phyloP scores from a whole-genome alignment of 2,329 filamentous ascomycete genomes.

The Sphaceloma murrayae region DNA sequence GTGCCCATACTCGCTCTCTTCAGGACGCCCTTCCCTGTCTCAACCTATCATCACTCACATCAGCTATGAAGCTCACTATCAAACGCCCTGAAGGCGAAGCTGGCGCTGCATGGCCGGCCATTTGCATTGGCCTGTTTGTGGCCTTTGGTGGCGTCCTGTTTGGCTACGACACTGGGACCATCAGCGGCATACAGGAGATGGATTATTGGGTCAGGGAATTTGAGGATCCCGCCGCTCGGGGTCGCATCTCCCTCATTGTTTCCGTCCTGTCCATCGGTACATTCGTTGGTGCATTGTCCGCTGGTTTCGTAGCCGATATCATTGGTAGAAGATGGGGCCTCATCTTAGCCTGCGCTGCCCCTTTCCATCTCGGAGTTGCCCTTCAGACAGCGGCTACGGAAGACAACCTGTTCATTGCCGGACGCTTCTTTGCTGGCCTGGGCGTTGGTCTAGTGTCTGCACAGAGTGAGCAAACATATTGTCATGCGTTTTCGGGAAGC shows the following conservation, averaged over 20 bases:
- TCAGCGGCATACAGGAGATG: conserved; percentile 19
- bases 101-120: conserved; percentile 36
- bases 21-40: background rate
- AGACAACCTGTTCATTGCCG: conserved; percentile 19
- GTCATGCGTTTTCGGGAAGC: conserved; percentile 40
- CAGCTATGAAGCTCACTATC: conserved; percentile 32
- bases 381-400: conserved; percentile 20
- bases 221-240: conserved; percentile 13
- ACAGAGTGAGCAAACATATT: conserved; percentile 41
- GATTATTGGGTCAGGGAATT: conserved; percentile 18
- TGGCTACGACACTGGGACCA: conserved; percentile 19
- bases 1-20: no score
- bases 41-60: background rate
- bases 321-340: conserved; percentile 61
- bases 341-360: conserved; percentile 37
- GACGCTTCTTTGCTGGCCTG: conserved; percentile 20
- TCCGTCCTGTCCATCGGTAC: conserved; percentile 23
- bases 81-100: conserved; percentile 35
- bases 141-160: conserved; percentile 29
- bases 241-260: conserved; percentile 20
- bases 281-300: conserved; percentile 21
- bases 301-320: conserved; percentile 62
- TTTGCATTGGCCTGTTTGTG: conserved; percentile 31
- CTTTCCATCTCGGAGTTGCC: conserved; percentile 20
- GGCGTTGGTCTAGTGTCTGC: conserved; percentile 45